Percentiles rank a stretch among this genome's conserved stretches.
Evolutionary conservation across 306 rosid species (phyloP).

Genomic region (Lotus japonicus): DNA sequence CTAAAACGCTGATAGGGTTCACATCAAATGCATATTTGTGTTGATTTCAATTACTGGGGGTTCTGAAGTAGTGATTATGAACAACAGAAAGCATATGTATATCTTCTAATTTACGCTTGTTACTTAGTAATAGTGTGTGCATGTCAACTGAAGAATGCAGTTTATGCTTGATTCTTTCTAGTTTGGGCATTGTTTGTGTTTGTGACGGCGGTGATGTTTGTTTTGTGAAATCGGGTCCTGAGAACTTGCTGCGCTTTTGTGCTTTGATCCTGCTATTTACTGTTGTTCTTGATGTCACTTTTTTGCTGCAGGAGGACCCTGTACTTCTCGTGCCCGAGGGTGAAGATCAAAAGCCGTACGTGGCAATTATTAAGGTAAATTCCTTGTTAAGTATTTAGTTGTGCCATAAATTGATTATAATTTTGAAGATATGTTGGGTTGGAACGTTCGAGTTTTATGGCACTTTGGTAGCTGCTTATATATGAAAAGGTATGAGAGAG

Average conservation of each 20-base stretch:
- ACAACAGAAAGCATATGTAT: not conserved
- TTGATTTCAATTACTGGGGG: not conserved
- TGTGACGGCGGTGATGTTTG: not conserved
- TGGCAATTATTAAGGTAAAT: slow-evolving; percentile 91
- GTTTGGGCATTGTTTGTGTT: not conserved
- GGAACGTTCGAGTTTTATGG: not conserved
- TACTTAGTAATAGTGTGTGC: not conserved
- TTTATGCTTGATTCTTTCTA: not conserved
- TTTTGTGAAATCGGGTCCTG: slow-evolving; percentile 11
- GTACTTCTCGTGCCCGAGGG: slow-evolving; percentile 85
- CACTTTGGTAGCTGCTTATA: not conserved
- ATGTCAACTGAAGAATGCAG: not conserved
- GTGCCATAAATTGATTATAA: not conserved
- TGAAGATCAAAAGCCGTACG: slow-evolving; percentile 74
- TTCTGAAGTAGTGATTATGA: not conserved
- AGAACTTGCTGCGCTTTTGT: slow-evolving; percentile 10
- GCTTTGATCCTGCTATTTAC: not conserved
- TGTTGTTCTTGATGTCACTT: not conserved
- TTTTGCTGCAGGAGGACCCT: slow-evolving; percentile 77
- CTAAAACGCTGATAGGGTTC: not conserved
- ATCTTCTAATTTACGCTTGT: not conserved
- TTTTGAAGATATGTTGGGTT: slow-evolving; percentile 5
- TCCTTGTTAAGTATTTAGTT: slow-evolving; percentile 8
- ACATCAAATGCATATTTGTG: not conserved
- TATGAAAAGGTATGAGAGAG: too few species aligned